A percentile compares a stretch with the other conserved stretches of the same genome.
phyloP scores from a whole-genome alignment of 164 flowering plant genomes.

The Sedum album region DNA sequence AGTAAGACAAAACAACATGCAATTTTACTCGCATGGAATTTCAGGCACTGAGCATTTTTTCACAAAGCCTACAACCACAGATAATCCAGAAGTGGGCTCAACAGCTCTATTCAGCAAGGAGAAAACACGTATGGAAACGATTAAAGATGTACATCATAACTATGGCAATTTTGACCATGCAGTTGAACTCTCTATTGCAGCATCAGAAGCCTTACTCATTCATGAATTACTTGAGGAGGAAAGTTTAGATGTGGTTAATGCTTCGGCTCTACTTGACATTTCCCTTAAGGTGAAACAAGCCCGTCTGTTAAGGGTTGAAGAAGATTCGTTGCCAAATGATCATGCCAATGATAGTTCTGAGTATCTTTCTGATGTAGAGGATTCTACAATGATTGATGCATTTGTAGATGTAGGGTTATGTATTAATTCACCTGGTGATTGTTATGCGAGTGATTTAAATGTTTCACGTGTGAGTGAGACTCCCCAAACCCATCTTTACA shows the following conservation, averaged over 20 bases:
- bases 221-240: constrained; percentile 39
- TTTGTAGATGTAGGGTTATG: constrained; percentile 67
- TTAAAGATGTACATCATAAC: constrained; percentile 8
- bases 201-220: constrained; percentile 80
- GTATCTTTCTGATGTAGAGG: constrained; percentile 56
- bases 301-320: constrained; percentile 25
- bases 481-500: constrained; percentile 20
- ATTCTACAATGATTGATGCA: constrained; percentile 46
- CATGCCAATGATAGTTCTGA: constrained; percentile 21
- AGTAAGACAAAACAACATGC: constrained; percentile 9
- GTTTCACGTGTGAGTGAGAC: constrained; percentile 40
- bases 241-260: constrained; percentile 21
- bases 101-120: constrained; percentile 7
- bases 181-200: constrained; percentile 68
- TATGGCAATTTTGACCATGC: constrained; percentile 34
- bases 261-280: constrained; percentile 51
- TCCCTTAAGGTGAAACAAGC: constrained; percentile 69
- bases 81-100: neutral
- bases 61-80: neutral
- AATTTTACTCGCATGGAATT: constrained; percentile 7
- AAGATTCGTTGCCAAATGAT: constrained; percentile 17
- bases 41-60: neutral
- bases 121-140: constrained; percentile 17
- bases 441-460: constrained; percentile 15
- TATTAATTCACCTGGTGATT: constrained; percentile 14